Percentiles rank a stretch among this genome's conserved stretches.
Conservation (phyloP, 139 green algal species). For the Coelastrella sp. region DNA sequence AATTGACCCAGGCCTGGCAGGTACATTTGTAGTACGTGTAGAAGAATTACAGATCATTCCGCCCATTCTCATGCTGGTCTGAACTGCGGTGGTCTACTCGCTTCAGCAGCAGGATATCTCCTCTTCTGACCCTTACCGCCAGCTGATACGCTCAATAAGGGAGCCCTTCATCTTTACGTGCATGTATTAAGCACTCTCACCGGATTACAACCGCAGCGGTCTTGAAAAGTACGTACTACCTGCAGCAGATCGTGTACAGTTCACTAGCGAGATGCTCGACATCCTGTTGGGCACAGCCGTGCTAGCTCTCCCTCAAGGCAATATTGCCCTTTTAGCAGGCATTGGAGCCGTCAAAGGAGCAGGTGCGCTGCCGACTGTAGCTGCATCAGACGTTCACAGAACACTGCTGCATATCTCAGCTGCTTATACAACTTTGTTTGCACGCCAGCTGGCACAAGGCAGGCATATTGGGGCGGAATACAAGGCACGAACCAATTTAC, state of each 20-base stretch:
- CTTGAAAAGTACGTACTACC: neutral
- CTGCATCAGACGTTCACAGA: neutral
- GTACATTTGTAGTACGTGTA: no score
- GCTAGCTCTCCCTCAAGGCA: constrained; percentile 52
- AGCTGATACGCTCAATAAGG: no score
- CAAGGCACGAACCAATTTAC: neutral
- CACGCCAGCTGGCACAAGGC: no score
- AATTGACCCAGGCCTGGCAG: no score
- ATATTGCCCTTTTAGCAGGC: constrained; percentile 17
- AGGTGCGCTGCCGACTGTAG: neutral
- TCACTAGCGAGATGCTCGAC: constrained; percentile 41
- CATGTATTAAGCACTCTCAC: neutral
- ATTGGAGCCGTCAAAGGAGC: constrained; percentile 43
- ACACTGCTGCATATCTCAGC: constrained; percentile 14
- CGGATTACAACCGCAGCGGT: neutral
- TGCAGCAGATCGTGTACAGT: neutral
- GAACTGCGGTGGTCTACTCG: no score
- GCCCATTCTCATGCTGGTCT: no score
- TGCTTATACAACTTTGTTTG: no score
- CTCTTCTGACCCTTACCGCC: no score
- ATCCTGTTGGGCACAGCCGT: constrained; percentile 60
- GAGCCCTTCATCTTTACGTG: neutral
- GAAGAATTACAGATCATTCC: no score
- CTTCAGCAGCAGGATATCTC: no score
- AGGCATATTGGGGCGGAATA: no score